phyloP scores from a whole-genome alignment of 495 filamentous ascomycete genomes.

The Neurospora sp. region DNA sequence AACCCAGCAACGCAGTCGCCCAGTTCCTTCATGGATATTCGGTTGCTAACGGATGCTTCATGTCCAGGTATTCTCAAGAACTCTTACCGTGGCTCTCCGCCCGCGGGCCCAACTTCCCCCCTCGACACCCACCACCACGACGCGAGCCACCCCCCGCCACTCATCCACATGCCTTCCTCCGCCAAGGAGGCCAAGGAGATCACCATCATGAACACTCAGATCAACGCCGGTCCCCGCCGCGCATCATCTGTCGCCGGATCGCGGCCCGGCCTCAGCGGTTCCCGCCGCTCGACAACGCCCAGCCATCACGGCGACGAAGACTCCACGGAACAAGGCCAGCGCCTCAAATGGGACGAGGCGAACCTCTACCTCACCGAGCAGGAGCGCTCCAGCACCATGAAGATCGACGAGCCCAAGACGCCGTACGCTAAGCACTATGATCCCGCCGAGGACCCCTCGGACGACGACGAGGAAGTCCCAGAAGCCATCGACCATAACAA shows the following conservation, averaged over 20 bases:
- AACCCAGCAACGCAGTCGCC: neutral
- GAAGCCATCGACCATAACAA: slow-evolving; percentile 23
- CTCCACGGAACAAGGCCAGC: slow-evolving; percentile 48
- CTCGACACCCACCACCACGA: slow-evolving; percentile 19
- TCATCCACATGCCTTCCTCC: slow-evolving; percentile 23
- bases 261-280: slow-evolving; percentile 51
- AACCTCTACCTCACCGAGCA: slow-evolving; percentile 95
- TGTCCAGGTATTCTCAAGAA: slow-evolving; percentile 88
- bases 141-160: slow-evolving; percentile 13
- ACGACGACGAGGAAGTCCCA: slow-evolving; percentile 62
- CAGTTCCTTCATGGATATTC: neutral
- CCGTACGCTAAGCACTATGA: slow-evolving; percentile 89
- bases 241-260: slow-evolving; percentile 57
- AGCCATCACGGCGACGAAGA: slow-evolving; percentile 29
- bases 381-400: slow-evolving; percentile 91
- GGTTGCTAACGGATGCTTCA: neutral
- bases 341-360: slow-evolving; percentile 95
- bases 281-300: slow-evolving; percentile 49
- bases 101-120: slow-evolving; percentile 31
- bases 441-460: slow-evolving; percentile 70
- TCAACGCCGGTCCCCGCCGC: slow-evolving; percentile 85
- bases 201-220: slow-evolving; percentile 83
- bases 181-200: slow-evolving; percentile 68
- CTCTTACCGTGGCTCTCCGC: slow-evolving; percentile 51
- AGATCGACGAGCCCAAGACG: slow-evolving; percentile 97